Evolutionary conservation across 2,329 filamentous ascomycete species (phyloP).

Genomic region (Diaporthe sp.): DNA sequence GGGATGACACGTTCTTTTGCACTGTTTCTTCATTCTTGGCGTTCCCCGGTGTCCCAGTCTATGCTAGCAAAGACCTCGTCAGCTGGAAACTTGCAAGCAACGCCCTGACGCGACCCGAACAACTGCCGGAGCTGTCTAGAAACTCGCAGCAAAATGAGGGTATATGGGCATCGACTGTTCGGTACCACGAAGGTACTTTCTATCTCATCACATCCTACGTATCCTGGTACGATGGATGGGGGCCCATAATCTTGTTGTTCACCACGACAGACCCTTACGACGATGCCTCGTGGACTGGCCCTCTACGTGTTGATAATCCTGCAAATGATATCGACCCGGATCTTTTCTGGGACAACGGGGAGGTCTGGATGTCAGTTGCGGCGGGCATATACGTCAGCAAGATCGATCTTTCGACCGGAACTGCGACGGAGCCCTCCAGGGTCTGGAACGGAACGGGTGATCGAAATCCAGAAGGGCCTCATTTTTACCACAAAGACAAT

Average conservation of each 20-base stretch:
- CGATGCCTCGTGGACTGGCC: constrained; percentile 53
- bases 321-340: constrained; percentile 51
- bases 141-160: constrained; percentile 42
- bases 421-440: constrained; percentile 42
- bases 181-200: constrained; percentile 54
- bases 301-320: constrained; percentile 43
- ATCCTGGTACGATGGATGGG: constrained; percentile 43
- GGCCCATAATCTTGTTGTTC: constrained; percentile 52
- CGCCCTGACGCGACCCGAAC: constrained; percentile 24
- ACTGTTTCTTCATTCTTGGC: constrained; percentile 55
- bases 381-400: constrained; percentile 44
- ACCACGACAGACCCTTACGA: constrained; percentile 51
- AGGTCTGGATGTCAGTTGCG: constrained; percentile 48
- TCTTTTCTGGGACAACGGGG: constrained; percentile 53
- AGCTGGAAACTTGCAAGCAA: constrained; percentile 48
- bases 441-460: constrained; percentile 58
- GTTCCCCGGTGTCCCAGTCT: constrained; percentile 56
- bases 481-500: constrained; percentile 53
- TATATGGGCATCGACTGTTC: constrained; percentile 59
- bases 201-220: constrained; percentile 56
- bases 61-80: constrained; percentile 54
- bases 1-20: constrained; percentile 54
- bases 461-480: constrained; percentile 55
- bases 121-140: not conserved
- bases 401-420: constrained; percentile 49